Conservation (phyloP, 2,329 filamentous ascomycete species). For the Penicillium brevicompactum region DNA sequence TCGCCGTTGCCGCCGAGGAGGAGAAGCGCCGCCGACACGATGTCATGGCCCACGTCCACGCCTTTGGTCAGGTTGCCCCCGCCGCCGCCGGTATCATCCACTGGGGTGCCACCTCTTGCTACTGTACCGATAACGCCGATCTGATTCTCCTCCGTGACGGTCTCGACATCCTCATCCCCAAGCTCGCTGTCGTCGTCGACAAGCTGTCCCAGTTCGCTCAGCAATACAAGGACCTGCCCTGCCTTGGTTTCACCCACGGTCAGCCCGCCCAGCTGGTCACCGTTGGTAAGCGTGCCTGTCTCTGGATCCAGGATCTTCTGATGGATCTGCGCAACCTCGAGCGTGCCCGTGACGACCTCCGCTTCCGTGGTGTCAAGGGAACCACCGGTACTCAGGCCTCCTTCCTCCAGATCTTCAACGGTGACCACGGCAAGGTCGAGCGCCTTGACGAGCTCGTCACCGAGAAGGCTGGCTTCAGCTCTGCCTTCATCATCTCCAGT, state of each 20-base stretch:
- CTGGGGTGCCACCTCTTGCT: slow-evolving; percentile 64
- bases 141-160: slow-evolving; percentile 75
- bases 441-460: slow-evolving; percentile 65
- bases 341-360: slow-evolving; percentile 66
- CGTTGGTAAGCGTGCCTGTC: slow-evolving; percentile 65
- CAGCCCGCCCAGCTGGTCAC: slow-evolving; percentile 61
- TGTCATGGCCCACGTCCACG: slow-evolving; percentile 69
- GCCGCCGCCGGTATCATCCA: slow-evolving; percentile 84
- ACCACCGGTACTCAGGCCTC: slow-evolving; percentile 79
- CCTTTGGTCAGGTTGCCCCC: slow-evolving; percentile 72
- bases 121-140: slow-evolving; percentile 72
- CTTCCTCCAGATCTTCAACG: slow-evolving; percentile 70
- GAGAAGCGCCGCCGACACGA: slow-evolving; percentile 72
- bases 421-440: slow-evolving; percentile 62
- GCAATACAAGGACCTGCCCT: slow-evolving; percentile 71
- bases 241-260: slow-evolving; percentile 75
- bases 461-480: slow-evolving; percentile 65
- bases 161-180: slow-evolving; percentile 73
- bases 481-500: slow-evolving; percentile 65
- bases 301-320: slow-evolving; percentile 75
- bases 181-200: slow-evolving; percentile 75
- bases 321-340: slow-evolving; percentile 77
- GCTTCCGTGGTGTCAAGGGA: slow-evolving; percentile 73
- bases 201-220: slow-evolving; percentile 74
- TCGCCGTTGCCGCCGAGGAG: slow-evolving; percentile 72